A percentile compares a stretch with the other conserved stretches of the same genome.
Conservation (phyloP, 2,329 filamentous ascomycete species). For the Botryotinia calthae region DNA sequence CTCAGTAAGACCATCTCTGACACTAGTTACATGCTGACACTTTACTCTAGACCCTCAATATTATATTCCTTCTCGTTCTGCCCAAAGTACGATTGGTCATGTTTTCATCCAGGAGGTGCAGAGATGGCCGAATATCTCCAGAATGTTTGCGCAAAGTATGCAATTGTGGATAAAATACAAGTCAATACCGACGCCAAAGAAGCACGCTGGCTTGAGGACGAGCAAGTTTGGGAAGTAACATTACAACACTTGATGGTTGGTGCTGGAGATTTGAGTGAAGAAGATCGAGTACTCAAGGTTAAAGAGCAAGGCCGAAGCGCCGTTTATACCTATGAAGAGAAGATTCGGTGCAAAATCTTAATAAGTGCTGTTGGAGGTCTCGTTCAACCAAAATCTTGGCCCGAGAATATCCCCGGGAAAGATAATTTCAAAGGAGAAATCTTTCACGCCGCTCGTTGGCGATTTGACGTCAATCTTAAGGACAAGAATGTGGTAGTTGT, state of each 20-base stretch:
- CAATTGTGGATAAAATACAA: constrained; percentile 56
- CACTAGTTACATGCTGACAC: not conserved
- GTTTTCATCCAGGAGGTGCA: constrained; percentile 57
- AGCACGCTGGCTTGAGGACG: constrained; percentile 51
- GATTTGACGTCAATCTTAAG: constrained; percentile 49
- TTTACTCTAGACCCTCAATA: constrained; percentile 47
- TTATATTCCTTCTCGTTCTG: constrained; percentile 62
- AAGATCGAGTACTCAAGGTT: constrained; percentile 46
- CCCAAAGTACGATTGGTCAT: constrained; percentile 57
- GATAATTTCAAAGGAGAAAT: constrained; percentile 54
- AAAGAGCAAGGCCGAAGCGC: constrained; percentile 45
- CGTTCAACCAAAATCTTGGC: constrained; percentile 52
- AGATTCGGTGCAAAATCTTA: constrained; percentile 53
- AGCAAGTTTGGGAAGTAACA: constrained; percentile 54
- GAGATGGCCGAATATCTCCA: constrained; percentile 57
- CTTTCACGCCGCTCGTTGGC: constrained; percentile 58
- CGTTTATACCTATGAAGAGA: constrained; percentile 52
- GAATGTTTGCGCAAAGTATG: constrained; percentile 51
- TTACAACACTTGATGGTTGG: constrained; percentile 51
- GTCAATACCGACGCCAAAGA: constrained; percentile 55
- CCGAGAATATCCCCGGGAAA: constrained; percentile 49
- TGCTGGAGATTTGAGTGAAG: constrained; percentile 50
- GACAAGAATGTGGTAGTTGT: constrained; percentile 57
- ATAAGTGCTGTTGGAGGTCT: constrained; percentile 54
- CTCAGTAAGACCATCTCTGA: not conserved